A percentile compares a stretch with the other conserved stretches of the same genome.
Conservation (phyloP, 1,284 basidiomycete genomes). For the Xerocomus minutiporus region DNA sequence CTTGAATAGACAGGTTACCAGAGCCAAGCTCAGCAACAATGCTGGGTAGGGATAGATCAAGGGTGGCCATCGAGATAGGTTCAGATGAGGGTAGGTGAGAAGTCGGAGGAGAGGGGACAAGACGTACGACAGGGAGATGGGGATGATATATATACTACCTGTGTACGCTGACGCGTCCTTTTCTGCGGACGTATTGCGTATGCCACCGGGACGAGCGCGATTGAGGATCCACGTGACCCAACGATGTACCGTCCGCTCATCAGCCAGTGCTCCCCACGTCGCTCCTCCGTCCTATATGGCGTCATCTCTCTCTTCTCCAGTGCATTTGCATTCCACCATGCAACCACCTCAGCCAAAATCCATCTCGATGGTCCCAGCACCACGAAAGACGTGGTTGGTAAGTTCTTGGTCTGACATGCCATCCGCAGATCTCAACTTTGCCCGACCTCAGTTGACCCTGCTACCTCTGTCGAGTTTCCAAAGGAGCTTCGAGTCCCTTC, state of each 20-base stretch:
- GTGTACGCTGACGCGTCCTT: constrained; percentile 28
- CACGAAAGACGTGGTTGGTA: constrained; percentile 23
- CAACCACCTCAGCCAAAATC: constrained; percentile 20
- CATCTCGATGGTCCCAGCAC: constrained; percentile 37
- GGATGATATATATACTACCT: constrained; percentile 13
- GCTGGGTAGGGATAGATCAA: constrained; percentile 24
- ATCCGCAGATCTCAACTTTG: background rate
- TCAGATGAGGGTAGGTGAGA: constrained; percentile 22
- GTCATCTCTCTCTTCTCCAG: constrained; percentile 35
- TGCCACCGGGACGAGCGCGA: background rate
- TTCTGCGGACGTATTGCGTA: constrained; percentile 6
- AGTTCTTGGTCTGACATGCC: background rate
- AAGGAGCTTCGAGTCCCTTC: constrained; percentile 57
- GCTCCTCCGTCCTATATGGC: constrained; percentile 30
- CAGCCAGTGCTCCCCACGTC: constrained; percentile 1
- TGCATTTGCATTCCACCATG: constrained; percentile 25
- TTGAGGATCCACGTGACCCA: constrained; percentile 16
- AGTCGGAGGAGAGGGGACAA: constrained; percentile 16
- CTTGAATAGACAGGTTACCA: constrained; percentile 25
- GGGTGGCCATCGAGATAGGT: constrained; percentile 18
- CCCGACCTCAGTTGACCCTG: constrained; percentile 50
- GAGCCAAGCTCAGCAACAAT: constrained; percentile 28
- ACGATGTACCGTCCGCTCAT: constrained; percentile 16
- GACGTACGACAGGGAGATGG: constrained; percentile 25
- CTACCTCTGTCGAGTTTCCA: constrained; percentile 69